Base-by-base conservation (phyloP, 108 stramenopile genomes). In the Epithemia pelagica region DNA sequence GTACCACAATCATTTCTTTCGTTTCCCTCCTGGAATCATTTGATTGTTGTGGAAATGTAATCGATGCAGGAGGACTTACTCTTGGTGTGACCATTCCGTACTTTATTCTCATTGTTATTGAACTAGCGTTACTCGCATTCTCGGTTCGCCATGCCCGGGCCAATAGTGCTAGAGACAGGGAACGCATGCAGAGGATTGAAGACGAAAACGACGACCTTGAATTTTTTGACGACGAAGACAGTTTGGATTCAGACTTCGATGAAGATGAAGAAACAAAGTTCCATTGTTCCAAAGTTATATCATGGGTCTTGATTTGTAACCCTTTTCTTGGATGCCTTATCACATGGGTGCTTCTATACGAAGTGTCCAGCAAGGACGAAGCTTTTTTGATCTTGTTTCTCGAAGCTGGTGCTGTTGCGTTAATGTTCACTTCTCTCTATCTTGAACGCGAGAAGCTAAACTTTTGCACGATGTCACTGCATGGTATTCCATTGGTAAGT, bases 1-100 rank as follows among this genome's bases (percentile, higher is more conserved):
- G 52, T 2, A 76, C 75, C 8, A 71, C 75, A 1, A 51, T 57
- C 28, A 76, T 76, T 52, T 69, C 75, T 0, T 71, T 76, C 61
- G 32, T 62, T 19, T 61, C 58, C 15, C 24, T 71, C 7, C 37
- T 54, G 22, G 62, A 69, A 51, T 32, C 57, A 51, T 52, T 31
- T 19, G 26, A 67, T 1, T 76, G 75, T 52, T 76, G 75, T 30
- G 75, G 69, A 7, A 21, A 62, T 20, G 30, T 51, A 0, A 70
- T 67, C 21, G 32, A 58, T n/a, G 22, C 62, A 55, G 75, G 75
- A 27, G 56, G 65, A 0, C 25, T 65, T 0, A 65, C 75, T 32
- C 30, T 76, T 64, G 1, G 55, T 5, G 61, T 69, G 18, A 62
- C 70, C 5, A 24, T 65, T 63, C 75, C 75, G 0, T 76, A 70